Conservation (phyloP, 2,329 filamentous ascomycete species). For the Cytospora schulzeri region DNA sequence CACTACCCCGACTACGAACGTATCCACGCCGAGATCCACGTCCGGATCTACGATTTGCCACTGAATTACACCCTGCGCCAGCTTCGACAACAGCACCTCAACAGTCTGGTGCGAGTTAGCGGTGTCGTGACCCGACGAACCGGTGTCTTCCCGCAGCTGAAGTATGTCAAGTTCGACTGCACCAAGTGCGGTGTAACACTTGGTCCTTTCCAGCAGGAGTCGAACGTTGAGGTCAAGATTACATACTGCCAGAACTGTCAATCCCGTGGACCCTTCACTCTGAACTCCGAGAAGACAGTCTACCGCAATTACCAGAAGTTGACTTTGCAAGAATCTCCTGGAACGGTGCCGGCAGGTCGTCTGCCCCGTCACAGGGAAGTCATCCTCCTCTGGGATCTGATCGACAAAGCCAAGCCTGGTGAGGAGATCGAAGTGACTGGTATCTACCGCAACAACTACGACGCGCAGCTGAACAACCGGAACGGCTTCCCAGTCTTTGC, state of each 20-base stretch:
- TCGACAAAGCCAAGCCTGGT: slow-evolving; percentile 93
- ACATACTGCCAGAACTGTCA: slow-evolving; percentile 97
- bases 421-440: slow-evolving; percentile 98
- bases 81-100: slow-evolving; percentile 91
- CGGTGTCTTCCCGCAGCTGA: slow-evolving; percentile 95
- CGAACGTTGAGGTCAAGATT: slow-evolving; percentile 93
- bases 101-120: slow-evolving; percentile 90
- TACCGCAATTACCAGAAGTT: slow-evolving; percentile 99
- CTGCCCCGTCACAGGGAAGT: slow-evolving; percentile 92
- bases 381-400: slow-evolving; percentile 93
- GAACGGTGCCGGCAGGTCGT: slow-evolving; percentile 93
- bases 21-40: slow-evolving; percentile 96
- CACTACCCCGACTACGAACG: slow-evolving; percentile 98
- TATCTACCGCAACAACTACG: slow-evolving; percentile 97
- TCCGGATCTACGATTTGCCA: slow-evolving; percentile 92
- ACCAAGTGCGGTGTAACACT: slow-evolving; percentile 88
- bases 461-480: slow-evolving; percentile 95
- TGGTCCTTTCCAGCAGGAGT: slow-evolving; percentile 96
- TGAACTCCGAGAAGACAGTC: slow-evolving; percentile 97
- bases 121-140: slow-evolving; percentile 93
- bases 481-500: slow-evolving; percentile 99
- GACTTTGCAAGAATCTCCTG: slow-evolving; percentile 94
- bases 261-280: slow-evolving; percentile 87
- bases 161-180: slow-evolving; percentile 98
- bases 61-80: slow-evolving; percentile 95